These are phyloP conservation scores for Crithidia mellificae DNA, from an alignment of 208 protist genomes.

Conservation along the genomic window DNA sequence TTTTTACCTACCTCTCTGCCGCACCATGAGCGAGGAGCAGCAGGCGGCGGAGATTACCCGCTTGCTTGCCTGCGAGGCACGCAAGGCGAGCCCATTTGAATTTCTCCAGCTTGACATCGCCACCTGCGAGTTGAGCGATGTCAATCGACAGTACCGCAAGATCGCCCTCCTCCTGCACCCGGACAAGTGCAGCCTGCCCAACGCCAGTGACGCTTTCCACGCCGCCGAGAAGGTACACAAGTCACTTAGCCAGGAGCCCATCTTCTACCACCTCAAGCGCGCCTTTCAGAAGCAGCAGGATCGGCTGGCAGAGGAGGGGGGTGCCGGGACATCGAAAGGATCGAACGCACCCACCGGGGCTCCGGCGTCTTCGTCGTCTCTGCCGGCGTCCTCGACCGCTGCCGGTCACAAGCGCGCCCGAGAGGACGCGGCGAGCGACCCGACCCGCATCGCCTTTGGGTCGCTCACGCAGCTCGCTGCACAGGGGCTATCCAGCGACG, in stretches of 20 bases:
- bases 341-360: too few species aligned
- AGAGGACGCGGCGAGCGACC: constrained; percentile 5
- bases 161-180: constrained; percentile 88
- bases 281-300: constrained; percentile 62
- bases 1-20: constrained; percentile 1
- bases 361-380: constrained; percentile 5
- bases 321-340: background rate
- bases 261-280: constrained; percentile 72
- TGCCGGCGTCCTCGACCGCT: background rate
- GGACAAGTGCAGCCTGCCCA: constrained; percentile 84
- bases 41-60: constrained; percentile 66
- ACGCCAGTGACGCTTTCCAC: constrained; percentile 80
- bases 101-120: constrained; percentile 70
- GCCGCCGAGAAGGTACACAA: constrained; percentile 84
- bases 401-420: constrained; percentile 13
- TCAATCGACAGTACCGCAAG: constrained; percentile 71
- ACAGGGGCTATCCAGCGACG: constrained; percentile 48
- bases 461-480: constrained; percentile 40
- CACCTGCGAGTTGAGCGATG: constrained; percentile 54
- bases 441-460: constrained; percentile 42
- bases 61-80: constrained; percentile 51
- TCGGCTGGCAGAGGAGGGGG: constrained; percentile 45
- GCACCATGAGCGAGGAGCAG: constrained; percentile 39
- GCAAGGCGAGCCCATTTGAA: constrained; percentile 52
- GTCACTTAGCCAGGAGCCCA: constrained; percentile 65